phyloP scores from a whole-genome alignment of 306 rosid species.

The Vigna hirtella region DNA sequence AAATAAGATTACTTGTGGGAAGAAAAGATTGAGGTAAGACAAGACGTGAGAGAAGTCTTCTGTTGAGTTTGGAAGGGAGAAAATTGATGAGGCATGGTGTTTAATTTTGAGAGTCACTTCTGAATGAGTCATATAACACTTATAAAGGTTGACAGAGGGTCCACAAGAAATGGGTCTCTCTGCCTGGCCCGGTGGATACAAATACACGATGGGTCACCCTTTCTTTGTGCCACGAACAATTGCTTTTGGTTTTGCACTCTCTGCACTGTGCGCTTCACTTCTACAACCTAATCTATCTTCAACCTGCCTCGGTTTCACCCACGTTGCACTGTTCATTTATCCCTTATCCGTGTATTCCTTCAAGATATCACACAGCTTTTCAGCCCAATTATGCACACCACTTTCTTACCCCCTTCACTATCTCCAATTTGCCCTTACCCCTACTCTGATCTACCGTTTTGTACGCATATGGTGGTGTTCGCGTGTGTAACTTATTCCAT shows the following conservation, averaged over 20 bases:
- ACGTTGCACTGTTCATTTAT: constrained; percentile 56
- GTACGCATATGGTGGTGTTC: not conserved
- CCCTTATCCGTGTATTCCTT: constrained; percentile 44
- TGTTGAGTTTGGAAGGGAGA: not conserved
- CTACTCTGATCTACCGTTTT: constrained; percentile 18
- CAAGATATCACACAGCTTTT: constrained; percentile 37
- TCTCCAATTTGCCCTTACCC: constrained; percentile 36
- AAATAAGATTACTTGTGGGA: not conserved
- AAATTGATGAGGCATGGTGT: constrained; percentile 37
- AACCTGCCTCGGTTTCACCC: constrained; percentile 44
- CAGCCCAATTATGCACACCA: constrained; percentile 38
- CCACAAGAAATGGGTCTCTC: constrained; percentile 58
- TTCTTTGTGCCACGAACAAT: constrained; percentile 55
- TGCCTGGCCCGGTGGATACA: constrained; percentile 39
- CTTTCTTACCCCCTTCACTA: not conserved
- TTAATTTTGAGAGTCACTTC: constrained; percentile 42
- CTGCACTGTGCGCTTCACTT: constrained; percentile 6
- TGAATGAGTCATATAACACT: constrained; percentile 56
- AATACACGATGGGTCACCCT: constrained; percentile 42
- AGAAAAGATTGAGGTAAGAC: not conserved
- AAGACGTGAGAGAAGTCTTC: not conserved
- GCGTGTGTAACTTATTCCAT: not conserved
- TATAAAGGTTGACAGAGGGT: constrained; percentile 48
- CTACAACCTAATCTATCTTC: constrained; percentile 11
- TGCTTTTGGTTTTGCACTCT: constrained; percentile 21